Conservation (phyloP, 169 alveolate species). For the Perkinsus marinus region DNA sequence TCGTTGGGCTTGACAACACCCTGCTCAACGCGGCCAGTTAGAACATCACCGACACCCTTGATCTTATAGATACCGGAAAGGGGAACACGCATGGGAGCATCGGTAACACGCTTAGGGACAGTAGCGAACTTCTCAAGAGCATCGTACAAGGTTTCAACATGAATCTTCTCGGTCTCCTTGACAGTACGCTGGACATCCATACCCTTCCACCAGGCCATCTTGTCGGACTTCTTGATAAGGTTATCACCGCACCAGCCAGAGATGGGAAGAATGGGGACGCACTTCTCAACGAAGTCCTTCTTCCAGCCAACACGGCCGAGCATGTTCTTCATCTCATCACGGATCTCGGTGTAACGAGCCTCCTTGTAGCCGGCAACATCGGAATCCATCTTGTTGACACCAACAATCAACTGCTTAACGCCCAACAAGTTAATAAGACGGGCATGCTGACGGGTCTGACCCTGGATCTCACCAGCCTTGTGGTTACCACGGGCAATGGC, state of each 20-base stretch:
- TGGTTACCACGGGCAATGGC: conserved; percentile 24
- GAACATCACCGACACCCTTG: conserved; percentile 98
- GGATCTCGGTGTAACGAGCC: conserved; percentile 88
- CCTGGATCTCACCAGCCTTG: conserved; percentile 45
- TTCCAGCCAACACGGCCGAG: conserved; percentile 78
- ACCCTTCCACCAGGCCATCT: conserved; percentile 97
- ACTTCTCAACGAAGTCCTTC: conserved; percentile 65
- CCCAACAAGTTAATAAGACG: conserved; percentile 95
- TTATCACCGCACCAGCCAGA: conserved; percentile 97
- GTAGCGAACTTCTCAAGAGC: background rate
- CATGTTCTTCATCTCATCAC: conserved; percentile 81
- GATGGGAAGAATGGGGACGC: conserved; percentile 88
- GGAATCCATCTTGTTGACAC: conserved; percentile 37
- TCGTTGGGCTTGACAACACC: conserved; percentile 85
- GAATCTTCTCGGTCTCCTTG: background rate
- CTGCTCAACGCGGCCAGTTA: conserved; percentile 97
- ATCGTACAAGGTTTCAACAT: conserved; percentile 8
- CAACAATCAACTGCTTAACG: conserved; percentile 94
- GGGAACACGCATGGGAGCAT: conserved; percentile 5
- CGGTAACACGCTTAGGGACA: conserved; percentile 1
- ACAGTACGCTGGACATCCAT: background rate
- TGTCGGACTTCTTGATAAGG: conserved; percentile 82
- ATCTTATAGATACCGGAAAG: conserved; percentile 74
- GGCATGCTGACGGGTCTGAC: conserved; percentile 97
- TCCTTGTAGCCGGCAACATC: conserved; percentile 31